Conservation (phyloP, 352 stramenopile species). For the Globisporangium splendens region DNA sequence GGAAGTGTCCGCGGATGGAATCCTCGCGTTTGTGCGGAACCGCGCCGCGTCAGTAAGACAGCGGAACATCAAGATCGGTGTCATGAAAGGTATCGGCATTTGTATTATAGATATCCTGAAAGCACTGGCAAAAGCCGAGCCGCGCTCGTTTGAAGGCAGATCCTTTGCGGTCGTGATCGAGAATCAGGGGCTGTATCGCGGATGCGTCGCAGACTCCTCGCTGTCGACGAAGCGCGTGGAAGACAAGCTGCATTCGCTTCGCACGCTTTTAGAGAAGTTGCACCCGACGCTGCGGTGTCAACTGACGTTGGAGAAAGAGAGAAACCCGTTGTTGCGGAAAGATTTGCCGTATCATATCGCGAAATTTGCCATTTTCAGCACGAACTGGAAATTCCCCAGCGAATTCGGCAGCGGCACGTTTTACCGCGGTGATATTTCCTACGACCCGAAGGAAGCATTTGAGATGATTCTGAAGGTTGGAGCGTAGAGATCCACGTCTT, state of each 20-base stretch:
- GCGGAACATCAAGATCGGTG: conserved; percentile 39
- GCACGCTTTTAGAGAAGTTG: conserved; percentile 15
- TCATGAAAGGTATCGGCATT: conserved; percentile 29
- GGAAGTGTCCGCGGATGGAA: conserved; percentile 14
- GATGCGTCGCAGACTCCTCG: conserved; percentile 12
- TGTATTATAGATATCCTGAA: conserved; percentile 29
- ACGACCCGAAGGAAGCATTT: conserved; percentile 8
- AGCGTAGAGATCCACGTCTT: background rate
- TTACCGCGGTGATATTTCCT: conserved; percentile 34
- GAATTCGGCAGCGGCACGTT: conserved; percentile 32
- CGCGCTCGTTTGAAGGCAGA: conserved; percentile 15
- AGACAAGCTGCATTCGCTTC: conserved; percentile 20
- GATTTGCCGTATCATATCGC: conserved; percentile 24
- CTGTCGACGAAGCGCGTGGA: conserved; percentile 23
- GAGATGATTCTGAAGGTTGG: conserved; percentile 10
- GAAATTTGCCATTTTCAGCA: conserved; percentile 42
- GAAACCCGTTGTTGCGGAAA: background rate
- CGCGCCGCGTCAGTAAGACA: conserved; percentile 26
- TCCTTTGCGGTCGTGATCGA: conserved; percentile 37
- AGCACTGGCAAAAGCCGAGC: conserved; percentile 21
- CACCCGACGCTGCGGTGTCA: conserved; percentile 37
- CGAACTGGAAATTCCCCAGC: conserved; percentile 32
- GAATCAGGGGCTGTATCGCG: conserved; percentile 31
- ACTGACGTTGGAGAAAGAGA: conserved; percentile 27
- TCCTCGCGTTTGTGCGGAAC: conserved; percentile 26